Percentiles rank a stretch among this genome's conserved stretches.
Conservation (phyloP, 192 early-diverging fungal genomes). For the Linnemannia schmuckeri region DNA sequence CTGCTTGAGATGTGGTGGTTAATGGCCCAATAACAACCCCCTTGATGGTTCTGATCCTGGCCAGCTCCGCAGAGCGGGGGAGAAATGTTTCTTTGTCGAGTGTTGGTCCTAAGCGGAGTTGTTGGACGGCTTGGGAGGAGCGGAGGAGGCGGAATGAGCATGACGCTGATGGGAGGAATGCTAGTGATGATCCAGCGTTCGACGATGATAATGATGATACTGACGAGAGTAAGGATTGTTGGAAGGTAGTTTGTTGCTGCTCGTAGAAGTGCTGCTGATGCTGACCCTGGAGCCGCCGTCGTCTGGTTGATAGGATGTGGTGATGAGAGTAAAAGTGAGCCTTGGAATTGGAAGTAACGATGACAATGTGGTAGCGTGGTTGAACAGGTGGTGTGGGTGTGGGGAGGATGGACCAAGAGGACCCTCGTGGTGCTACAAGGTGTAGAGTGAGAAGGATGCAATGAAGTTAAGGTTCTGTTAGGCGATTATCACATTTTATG, state of each 20-base stretch:
- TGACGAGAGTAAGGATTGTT: neutral
- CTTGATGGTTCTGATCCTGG: conserved; percentile 49
- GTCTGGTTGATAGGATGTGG: neutral
- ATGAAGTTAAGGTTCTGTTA: neutral
- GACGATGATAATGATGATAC: neutral
- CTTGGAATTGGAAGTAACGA: neutral
- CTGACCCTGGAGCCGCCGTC: no score
- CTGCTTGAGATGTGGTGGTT: neutral
- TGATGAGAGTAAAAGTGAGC: neutral
- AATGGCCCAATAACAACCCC: conserved; percentile 10
- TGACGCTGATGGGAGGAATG: neutral
- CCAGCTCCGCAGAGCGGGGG: conserved; percentile 51
- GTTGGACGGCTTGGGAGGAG: conserved; percentile 22
- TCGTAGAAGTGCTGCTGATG: no score
- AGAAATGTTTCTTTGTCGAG: conserved; percentile 51
- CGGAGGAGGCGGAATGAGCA: conserved; percentile 40
- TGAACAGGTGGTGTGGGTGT: neutral
- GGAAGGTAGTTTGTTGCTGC: neutral
- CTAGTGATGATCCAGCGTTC: neutral
- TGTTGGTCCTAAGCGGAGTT: conserved; percentile 29
- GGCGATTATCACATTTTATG: neutral
- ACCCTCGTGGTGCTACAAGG: neutral
- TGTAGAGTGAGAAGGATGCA: neutral
- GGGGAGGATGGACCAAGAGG: neutral
- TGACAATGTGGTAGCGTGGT: neutral